Evolutionary conservation across 164 flowering plant species (phyloP).

Genomic region (Umbilicus rupestris): DNA sequence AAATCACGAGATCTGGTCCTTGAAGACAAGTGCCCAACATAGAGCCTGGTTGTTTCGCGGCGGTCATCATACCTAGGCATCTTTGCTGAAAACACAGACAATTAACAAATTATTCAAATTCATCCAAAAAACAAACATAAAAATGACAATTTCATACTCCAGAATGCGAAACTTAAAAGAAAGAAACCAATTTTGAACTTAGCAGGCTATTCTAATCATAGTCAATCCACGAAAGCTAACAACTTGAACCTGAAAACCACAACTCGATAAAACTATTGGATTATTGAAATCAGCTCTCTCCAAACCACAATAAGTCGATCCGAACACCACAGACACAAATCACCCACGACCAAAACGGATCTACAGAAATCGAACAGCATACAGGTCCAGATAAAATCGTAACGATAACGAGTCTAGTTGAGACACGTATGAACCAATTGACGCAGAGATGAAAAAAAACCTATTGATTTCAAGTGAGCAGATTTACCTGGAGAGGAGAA

Average conservation of each 20-base stretch:
- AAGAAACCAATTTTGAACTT: neutral
- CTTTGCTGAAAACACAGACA: neutral
- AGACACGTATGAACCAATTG: neutral
- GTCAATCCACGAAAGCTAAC: neutral
- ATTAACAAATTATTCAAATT: neutral
- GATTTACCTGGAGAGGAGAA: slow-evolving; percentile 1
- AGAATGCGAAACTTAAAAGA: neutral
- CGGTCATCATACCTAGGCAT: slow-evolving; percentile 63
- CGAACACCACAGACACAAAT: neutral
- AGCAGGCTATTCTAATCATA: neutral
- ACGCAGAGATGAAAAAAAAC: neutral
- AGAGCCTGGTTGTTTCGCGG: slow-evolving; percentile 49
- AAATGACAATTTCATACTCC: neutral
- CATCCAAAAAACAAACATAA: neutral
- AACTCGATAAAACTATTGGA: neutral
- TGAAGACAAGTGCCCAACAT: slow-evolving; percentile 71
- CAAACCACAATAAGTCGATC: neutral
- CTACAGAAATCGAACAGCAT: neutral
- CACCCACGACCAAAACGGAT: neutral
- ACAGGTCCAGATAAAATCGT: neutral
- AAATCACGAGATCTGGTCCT: slow-evolving; percentile 61
- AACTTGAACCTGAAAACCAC: neutral
- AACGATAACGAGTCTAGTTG: neutral
- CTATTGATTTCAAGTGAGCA: neutral
- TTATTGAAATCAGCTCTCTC: neutral